phyloP scores from a whole-genome alignment of 257 asterid genomes.

The Ophiorrhiza pumila region DNA sequence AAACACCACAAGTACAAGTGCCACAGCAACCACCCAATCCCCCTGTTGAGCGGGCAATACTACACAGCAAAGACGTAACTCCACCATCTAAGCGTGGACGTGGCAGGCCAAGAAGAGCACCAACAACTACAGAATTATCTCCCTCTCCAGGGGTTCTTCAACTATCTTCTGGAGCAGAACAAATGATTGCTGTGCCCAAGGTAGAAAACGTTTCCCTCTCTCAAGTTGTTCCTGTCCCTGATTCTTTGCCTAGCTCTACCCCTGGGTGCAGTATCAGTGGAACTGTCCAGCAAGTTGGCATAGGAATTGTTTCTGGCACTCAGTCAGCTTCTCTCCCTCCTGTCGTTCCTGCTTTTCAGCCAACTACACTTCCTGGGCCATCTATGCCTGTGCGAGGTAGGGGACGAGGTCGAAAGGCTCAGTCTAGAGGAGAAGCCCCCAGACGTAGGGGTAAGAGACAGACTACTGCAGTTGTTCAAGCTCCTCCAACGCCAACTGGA shows the following conservation, averaged over 20 bases:
- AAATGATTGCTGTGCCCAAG: constrained; percentile 15
- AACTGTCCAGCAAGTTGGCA: constrained; percentile 37
- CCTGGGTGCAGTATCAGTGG: constrained; percentile 33
- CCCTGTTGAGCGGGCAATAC: constrained; percentile 29
- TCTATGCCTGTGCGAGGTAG: constrained; percentile 61
- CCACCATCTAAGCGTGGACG: constrained; percentile 90
- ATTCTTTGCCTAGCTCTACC: constrained; percentile 31
- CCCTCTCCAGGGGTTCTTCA: constrained; percentile 21
- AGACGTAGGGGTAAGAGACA: constrained; percentile 76
- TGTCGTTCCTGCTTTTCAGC: constrained; percentile 40
- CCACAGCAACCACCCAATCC: constrained; percentile 38
- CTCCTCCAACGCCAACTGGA: constrained; percentile 21
- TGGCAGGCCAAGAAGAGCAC: constrained; percentile 88
- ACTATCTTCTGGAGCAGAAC: constrained; percentile 20
- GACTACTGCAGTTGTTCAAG: constrained; percentile 30
- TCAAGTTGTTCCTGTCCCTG: constrained; percentile 32
- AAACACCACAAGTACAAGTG: constrained; percentile 22
- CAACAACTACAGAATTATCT: constrained; percentile 26
- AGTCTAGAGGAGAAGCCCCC: constrained; percentile 60
- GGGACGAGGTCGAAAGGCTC: constrained; percentile 68
- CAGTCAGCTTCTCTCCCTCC: constrained; percentile 40
- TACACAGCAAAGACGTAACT: constrained; percentile 45
- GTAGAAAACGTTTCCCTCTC: constrained; percentile 17
- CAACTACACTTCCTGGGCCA: constrained; percentile 37
- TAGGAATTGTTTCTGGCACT: constrained; percentile 31